Conservation (phyloP, 2,329 filamentous ascomycete genomes). For the Cytospora schulzeri region DNA sequence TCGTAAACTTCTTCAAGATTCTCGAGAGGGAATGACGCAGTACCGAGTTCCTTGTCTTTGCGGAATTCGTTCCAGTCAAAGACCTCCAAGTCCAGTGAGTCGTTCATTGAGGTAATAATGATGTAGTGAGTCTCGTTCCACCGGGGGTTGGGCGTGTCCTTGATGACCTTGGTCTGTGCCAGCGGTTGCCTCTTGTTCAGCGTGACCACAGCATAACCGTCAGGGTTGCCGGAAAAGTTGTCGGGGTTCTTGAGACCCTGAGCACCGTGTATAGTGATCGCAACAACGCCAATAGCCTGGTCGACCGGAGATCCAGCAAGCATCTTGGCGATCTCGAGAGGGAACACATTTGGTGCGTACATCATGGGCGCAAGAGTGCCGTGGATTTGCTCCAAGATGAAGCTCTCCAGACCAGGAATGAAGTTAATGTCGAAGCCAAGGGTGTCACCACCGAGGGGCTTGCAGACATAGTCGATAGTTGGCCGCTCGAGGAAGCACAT, state of each 20-base stretch:
- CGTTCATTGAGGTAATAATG: conserved; percentile 87
- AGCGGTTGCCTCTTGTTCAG: conserved; percentile 82
- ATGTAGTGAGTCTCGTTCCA: conserved; percentile 98
- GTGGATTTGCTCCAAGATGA: conserved; percentile 96
- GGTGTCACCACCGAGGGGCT: conserved; percentile 90
- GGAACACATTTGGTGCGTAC: conserved; percentile 97
- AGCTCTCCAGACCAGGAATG: conserved; percentile 88
- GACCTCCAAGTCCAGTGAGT: conserved; percentile 80
- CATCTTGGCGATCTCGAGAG: conserved; percentile 98
- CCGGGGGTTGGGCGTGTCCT: conserved; percentile 81
- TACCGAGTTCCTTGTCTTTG: conserved; percentile 93
- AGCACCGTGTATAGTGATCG: conserved; percentile 87
- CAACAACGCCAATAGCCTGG: conserved; percentile 91
- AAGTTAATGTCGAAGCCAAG: conserved; percentile 99
- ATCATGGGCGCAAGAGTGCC: conserved; percentile 94
- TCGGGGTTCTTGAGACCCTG: conserved; percentile 93
- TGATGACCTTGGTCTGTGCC: conserved; percentile 84
- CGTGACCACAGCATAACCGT: conserved; percentile 85
- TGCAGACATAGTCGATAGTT: conserved; percentile 94
- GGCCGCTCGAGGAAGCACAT: conserved; percentile 92
- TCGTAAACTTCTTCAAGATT: conserved; percentile 75
- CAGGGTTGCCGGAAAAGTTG: conserved; percentile 87
- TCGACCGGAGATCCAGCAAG: conserved; percentile 91
- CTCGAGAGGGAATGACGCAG: conserved; percentile 83
- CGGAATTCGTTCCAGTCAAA: conserved; percentile 95